Conservation (phyloP, 768 basidiomycete genomes). For the Naganishia randhawae region DNA sequence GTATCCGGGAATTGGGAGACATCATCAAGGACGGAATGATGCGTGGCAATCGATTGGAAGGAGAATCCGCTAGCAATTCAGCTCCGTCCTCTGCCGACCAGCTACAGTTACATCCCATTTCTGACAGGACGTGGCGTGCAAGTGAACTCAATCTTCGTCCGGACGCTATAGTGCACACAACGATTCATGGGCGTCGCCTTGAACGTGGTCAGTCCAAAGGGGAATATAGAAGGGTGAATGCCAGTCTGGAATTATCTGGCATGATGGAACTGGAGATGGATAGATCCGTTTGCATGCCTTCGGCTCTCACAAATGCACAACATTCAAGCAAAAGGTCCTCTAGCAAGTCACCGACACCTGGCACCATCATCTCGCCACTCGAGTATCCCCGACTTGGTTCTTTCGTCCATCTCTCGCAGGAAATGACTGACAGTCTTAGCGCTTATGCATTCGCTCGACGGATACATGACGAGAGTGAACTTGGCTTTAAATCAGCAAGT, state of each 20-base stretch:
- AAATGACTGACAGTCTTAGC: slow-evolving; percentile 5
- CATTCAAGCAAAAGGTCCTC: background rate
- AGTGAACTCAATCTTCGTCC: background rate
- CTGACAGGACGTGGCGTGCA: background rate
- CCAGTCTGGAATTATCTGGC: background rate
- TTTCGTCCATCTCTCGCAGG: background rate
- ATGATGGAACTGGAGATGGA: background rate
- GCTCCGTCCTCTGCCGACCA: slow-evolving; percentile 3
- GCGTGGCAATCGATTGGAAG: background rate
- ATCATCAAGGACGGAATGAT: background rate
- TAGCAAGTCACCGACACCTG: background rate
- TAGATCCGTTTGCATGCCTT: background rate
- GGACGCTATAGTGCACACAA: background rate
- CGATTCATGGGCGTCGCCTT: background rate
- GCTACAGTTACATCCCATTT: background rate
- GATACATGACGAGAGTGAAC: background rate
- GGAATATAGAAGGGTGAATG: background rate
- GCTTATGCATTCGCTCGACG: background rate
- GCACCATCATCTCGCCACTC: background rate
- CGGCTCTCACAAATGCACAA: background rate
- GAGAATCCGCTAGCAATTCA: too few species aligned
- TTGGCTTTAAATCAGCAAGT: background rate
- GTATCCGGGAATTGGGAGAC: too few species aligned
- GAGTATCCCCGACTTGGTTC: slow-evolving; percentile 3
- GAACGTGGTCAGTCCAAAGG: background rate